phyloP scores from a whole-genome alignment of 352 stramenopile genomes.

The Phytophthora uliginosa region DNA sequence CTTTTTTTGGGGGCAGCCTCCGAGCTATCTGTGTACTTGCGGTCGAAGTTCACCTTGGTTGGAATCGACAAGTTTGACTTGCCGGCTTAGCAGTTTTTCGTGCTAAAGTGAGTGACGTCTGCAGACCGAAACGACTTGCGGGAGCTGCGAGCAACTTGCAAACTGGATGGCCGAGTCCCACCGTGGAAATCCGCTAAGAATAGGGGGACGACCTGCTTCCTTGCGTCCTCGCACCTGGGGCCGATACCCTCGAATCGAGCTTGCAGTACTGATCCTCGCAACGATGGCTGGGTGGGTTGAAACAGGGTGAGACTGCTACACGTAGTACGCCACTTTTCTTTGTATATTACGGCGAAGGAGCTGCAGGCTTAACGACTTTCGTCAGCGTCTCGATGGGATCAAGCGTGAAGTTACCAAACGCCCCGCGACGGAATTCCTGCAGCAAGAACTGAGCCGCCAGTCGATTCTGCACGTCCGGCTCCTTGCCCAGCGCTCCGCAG shows the following conservation, averaged over 20 bases:
- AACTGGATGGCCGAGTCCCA: constrained; percentile 18
- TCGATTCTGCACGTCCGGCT: constrained; percentile 71
- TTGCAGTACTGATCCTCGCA: constrained; percentile 21
- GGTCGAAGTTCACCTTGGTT: constrained; percentile 8
- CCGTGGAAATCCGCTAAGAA: constrained; percentile 23
- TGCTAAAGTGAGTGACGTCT: constrained; percentile 4
- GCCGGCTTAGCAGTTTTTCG: constrained; percentile 15
- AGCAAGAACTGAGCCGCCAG: constrained; percentile 81
- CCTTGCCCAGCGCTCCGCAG: constrained; percentile 84
- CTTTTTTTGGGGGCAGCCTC: constrained; percentile 21
- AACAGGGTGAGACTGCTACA: constrained; percentile 7
- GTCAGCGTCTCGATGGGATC: constrained; percentile 50
- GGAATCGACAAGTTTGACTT: constrained; percentile 17
- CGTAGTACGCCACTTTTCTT: background rate
- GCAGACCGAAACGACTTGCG: constrained; percentile 28
- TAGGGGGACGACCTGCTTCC: constrained; percentile 13
- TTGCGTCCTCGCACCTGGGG: constrained; percentile 34
- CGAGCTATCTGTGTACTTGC: constrained; percentile 15
- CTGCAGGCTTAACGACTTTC: constrained; percentile 22
- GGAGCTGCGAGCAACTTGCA: constrained; percentile 35
- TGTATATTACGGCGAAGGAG: constrained; percentile 27
- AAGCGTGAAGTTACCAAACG: constrained; percentile 88
- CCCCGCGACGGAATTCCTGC: constrained; percentile 78
- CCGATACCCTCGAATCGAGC: background rate
- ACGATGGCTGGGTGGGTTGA: constrained; percentile 4